These are phyloP conservation scores for Coriaria nepalensis DNA, from an alignment of 306 rosid genomes.

Conservation along the genomic window DNA sequence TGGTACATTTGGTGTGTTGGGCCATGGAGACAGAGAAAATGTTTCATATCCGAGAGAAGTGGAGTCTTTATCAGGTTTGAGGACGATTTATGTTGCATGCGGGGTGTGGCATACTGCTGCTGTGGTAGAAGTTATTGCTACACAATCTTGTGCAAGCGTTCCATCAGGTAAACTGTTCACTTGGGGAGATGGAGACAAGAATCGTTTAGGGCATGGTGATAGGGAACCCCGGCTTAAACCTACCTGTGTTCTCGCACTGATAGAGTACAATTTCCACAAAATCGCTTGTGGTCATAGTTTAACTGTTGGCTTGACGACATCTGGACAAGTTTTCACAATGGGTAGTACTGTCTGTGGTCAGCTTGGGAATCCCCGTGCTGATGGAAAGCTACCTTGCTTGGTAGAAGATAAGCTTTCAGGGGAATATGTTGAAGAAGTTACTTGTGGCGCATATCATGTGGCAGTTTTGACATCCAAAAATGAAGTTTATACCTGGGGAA, in stretches of 20 bases:
- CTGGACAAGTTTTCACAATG: constrained; percentile 80
- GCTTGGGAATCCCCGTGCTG: constrained; percentile 70
- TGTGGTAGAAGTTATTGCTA: constrained; percentile 84
- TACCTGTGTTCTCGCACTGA: constrained; percentile 74
- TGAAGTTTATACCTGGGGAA: constrained; percentile 97
- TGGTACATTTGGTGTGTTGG: constrained; percentile 95
- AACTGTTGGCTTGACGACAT: constrained; percentile 78
- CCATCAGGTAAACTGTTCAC: constrained; percentile 93
- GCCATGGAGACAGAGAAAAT: constrained; percentile 80
- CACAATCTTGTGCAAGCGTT: constrained; percentile 71
- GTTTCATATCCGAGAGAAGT: constrained; percentile 85
- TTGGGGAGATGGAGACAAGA: constrained; percentile 99
- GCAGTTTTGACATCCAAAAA: constrained; percentile 80
- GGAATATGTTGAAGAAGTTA: constrained; percentile 83
- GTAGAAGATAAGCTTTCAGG: constrained; percentile 71
- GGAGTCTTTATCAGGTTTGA: constrained; percentile 89
- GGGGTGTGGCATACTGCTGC: constrained; percentile 99
- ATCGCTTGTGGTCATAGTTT: constrained; percentile 92
- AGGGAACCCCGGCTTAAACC: constrained; percentile 87
- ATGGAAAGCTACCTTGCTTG: constrained; percentile 60
- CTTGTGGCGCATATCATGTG: constrained; percentile 95
- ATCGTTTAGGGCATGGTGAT: constrained; percentile 95
- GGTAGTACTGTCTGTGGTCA: constrained; percentile 97
- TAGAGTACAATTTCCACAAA: constrained; percentile 73
- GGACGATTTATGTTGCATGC: constrained; percentile 87